Conservation (phyloP, 2,329 filamentous ascomycete genomes). For the Exutisphaerella laricina region DNA sequence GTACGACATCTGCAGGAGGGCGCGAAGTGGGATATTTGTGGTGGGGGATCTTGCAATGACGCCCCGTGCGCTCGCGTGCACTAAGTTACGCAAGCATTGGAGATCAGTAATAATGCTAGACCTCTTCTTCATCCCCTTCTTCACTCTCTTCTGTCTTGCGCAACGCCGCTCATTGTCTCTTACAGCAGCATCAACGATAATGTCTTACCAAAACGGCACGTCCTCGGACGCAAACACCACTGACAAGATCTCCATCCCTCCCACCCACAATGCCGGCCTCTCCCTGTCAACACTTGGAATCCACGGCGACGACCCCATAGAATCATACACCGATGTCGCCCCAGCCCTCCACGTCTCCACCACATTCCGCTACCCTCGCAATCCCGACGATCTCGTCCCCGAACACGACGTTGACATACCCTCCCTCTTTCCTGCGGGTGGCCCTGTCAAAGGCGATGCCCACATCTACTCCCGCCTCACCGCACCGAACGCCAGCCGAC, state of each 20-base stretch:
- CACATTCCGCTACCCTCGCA: slow-evolving; percentile 73
- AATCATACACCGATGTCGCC: slow-evolving; percentile 61
- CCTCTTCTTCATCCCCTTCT: no score
- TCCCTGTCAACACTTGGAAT: slow-evolving; percentile 31
- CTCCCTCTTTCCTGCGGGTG: slow-evolving; percentile 25
- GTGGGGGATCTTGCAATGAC: no score
- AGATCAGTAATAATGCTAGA: no score
- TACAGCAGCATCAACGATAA: no score
- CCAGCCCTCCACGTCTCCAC: slow-evolving; percentile 88
- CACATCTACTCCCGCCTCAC: slow-evolving; percentile 80
- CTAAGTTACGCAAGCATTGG: no score
- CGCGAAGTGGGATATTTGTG: no score
- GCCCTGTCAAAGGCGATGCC: slow-evolving; percentile 49
- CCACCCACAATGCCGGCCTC: slow-evolving; percentile 11
- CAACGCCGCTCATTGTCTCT: no score
- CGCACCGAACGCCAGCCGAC: slow-evolving; percentile 73
- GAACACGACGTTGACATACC: slow-evolving; percentile 23
- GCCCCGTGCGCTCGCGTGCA: no score
- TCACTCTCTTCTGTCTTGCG: no score
- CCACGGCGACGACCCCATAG: slow-evolving; percentile 34
- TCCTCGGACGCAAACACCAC: slow-evolving; percentile 19
- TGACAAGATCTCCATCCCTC: slow-evolving; percentile 5
- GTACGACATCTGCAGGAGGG: no score
- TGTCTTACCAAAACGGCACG: background rate
- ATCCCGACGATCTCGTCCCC: slow-evolving; percentile 59